Base-by-base conservation (phyloP, 2,329 filamentous ascomycete species). In the Tolypocladium sp. region DNA sequence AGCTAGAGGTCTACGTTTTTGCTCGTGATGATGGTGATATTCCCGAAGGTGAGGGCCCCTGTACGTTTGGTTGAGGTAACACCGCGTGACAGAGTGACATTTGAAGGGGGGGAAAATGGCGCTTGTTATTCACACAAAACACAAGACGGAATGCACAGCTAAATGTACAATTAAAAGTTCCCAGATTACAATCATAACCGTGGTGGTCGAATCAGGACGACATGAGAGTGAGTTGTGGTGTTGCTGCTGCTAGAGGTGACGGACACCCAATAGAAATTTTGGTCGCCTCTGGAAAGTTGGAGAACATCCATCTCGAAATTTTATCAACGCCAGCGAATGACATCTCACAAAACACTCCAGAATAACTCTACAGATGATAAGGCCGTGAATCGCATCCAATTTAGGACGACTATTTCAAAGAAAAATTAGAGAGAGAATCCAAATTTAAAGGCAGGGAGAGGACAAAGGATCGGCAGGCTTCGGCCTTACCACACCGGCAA, bases 221-320 rank as follows among this genome's bases (percentile, higher is more conserved):
- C 20, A n/a, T 12, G 12, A 3, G 25, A 17, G 7, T 35, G 27
- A 15, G 51, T 15, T 52, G 40, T 51, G 51, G 60, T 35, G 15
- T 20, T 20, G 52, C 27, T 10, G 15, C 15, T 15, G 46, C 30
- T 35, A 7, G 37, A 20, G 9, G 9, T 25, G 55, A n/a, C n/a
- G n/a, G n/a, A 55, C 60, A 59, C 61, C 63, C 67, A 64, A 67
- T 65, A 67, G 58, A 58, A 65, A 66, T 64, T 67, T 66, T 65
- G 46, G 63, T 30, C 61, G 59, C 52, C 10, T 38, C 61, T 58
- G 60, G 46, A 68, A 65, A 64, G 61, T 64, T 64, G 65, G 65
- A 61, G 64, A 65, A 64, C 42, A n/a, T 33, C 9, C 5, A 3
- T 42, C 20, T 35, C 17, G 30, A 49, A 41, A 49, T 41, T 38